Base-by-base conservation (phyloP, 1,284 basidiomycete species). In the Peniophora sp. region DNA sequence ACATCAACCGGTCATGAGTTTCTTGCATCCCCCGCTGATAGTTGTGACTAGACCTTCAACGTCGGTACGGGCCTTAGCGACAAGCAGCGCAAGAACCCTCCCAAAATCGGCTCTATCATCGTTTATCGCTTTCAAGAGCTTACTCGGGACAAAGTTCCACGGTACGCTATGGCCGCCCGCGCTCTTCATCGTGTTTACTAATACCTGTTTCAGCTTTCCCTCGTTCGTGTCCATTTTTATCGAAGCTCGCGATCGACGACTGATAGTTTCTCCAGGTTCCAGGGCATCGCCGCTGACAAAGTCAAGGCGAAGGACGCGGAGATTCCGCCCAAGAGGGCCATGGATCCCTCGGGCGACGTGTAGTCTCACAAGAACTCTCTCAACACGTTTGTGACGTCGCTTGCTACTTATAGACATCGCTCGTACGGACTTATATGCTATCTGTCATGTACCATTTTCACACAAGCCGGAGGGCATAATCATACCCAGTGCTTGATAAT, bases 101-200 rank as follows among this genome's bases (percentile, higher is more conserved):
- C 78, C 0, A 74, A 76, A 57, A 63, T 84, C 43, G 82, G 83
- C 2, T 63, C 72, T 1, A 80, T 85, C 56, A 75, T 85, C 51
- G 73, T 70, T 0, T 85, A 85, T 63, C 70, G 80, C 27, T 85
- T 85, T 63, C 81, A 83, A 56, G 82, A 85, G 59, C 64, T 85
- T 41, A 83, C 80, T 1, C 73, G 71, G 53, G 75, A 79, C 57
- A 73, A 74, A 1, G 75, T 78, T 3, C 79, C 79, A 17, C 68
- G 27, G 27, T 32, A 32, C 5, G 27, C 27, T 32, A 6, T 32
- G 27, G 6, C 12, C 12, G 27, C 27, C 6, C 12, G 12, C 27
- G 12, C 5, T 32, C 27, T n/a, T n/a, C n/a, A n/a, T n/a, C 27
- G 27, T 12, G 6, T 12, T 5, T 32, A 32, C 27, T 32, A 12